phyloP scores from a whole-genome alignment of 2,329 filamentous ascomycete species.

The Westerdykella ornata region DNA sequence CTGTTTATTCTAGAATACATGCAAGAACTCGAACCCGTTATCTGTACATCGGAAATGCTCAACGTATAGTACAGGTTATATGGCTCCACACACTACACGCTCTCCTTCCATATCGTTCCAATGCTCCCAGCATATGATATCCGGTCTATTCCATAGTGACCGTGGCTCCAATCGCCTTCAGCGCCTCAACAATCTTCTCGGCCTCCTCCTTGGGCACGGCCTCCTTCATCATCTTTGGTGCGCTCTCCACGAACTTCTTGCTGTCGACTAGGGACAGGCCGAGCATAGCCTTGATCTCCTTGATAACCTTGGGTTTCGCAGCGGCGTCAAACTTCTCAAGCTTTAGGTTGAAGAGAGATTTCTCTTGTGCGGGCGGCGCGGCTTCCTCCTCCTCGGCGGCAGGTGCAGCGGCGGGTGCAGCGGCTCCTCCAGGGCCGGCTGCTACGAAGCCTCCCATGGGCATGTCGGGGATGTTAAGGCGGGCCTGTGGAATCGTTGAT shows the following conservation, averaged over 20 bases:
- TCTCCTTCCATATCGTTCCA: neutral
- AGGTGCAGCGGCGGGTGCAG: constrained; percentile 55
- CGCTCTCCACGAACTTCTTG: constrained; percentile 99
- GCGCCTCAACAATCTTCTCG: constrained; percentile 91
- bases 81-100: constrained; percentile 1
- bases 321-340: constrained; percentile 80
- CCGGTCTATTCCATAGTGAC: constrained; percentile 75
- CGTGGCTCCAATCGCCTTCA: constrained; percentile 89
- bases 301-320: constrained; percentile 98
- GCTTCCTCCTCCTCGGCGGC: constrained; percentile 73
- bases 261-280: constrained; percentile 95
- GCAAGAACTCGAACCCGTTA: constrained; percentile 22
- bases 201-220: constrained; percentile 97
- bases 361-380: constrained; percentile 78
- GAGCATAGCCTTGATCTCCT: constrained; percentile 96
- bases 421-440: constrained; percentile 53
- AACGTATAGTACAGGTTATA: constrained; percentile 31
- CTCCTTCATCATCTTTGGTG: constrained; percentile 98
- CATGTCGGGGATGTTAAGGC: constrained; percentile 96
- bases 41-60: constrained; percentile 34
- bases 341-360: constrained; percentile 96
- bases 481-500: constrained; percentile 52
- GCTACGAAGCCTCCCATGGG: constrained; percentile 87
- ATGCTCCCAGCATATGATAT: neutral
- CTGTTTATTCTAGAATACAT: constrained; percentile 24